These are phyloP conservation scores for Lactuca saligna DNA, from an alignment of 129 eudicot species.

Conservation along the genomic window DNA sequence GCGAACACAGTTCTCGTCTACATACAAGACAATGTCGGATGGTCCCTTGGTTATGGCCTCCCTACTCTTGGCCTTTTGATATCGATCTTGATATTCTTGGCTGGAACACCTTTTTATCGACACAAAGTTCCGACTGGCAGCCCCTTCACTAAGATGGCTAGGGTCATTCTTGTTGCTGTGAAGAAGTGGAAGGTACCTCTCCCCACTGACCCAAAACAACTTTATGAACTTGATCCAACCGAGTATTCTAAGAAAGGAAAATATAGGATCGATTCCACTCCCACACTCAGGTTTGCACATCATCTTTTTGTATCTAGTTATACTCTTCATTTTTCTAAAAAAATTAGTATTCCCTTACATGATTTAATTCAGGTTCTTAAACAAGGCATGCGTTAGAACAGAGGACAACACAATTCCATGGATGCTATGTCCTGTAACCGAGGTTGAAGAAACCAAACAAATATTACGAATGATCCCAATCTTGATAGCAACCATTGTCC, in stretches of 20 bases:
- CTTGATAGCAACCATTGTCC: constrained; percentile 53
- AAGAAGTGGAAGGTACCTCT: constrained; percentile 43
- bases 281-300: constrained; percentile 55
- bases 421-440: constrained; percentile 66
- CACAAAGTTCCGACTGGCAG: constrained; percentile 69
- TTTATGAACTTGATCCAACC: constrained; percentile 54
- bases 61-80: constrained; percentile 53
- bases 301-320: background rate
- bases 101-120: constrained; percentile 66
- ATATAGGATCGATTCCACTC: constrained; percentile 60
- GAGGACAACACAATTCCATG: constrained; percentile 43
- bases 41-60: constrained; percentile 53
- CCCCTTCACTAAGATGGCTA: constrained; percentile 69
- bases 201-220: constrained; percentile 50
- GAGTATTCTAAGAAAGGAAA: constrained; percentile 50
- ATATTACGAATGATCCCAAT: constrained; percentile 69
- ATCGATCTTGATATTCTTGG: constrained; percentile 43
- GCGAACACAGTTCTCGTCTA: constrained; percentile 53
- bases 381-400: constrained; percentile 59
- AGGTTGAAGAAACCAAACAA: constrained; percentile 77
- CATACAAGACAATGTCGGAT: constrained; percentile 61
- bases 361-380: constrained; percentile 43
- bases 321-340: background rate
- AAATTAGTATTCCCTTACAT: no score
- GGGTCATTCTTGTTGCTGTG: constrained; percentile 55